Evolutionary conservation across 805 yeast species (phyloP), one percentile per base, ranked within the genome.

Genomic region (Wickerhamiella cacticola): DNA sequence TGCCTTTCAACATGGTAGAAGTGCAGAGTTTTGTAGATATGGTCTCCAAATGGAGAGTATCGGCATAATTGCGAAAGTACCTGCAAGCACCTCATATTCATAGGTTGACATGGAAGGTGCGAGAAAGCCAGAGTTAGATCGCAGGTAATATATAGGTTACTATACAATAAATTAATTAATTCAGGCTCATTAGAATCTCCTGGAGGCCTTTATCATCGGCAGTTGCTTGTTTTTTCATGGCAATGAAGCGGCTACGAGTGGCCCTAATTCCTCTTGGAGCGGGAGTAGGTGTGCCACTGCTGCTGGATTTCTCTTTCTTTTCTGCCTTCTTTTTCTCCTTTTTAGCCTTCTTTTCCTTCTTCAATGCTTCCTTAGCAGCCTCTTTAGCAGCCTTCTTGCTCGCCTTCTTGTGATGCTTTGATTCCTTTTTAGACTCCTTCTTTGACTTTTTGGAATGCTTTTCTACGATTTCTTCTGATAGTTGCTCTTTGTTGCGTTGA

Each of bases 161-260:
- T 31, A 31, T 31, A 15, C 16, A 31, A 31, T 31, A 31, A 31
- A 31, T 31, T 31, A 31, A 31, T 31, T 31, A 31, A 15, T 31
- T 28, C 45, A 43, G 10, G 16, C 46, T 43, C 96, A 89, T 89
- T 61, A 89, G 84, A 50, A 89, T 89, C 65, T 89, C 97, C 56
- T 84, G 86, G 52, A 89, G 71, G 12, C 95, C 87, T 62, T 85
- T 79, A 2, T 82, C 74, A 61, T 89, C 97, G 79, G 82, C 76
- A 0, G 88, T 86, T 1, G 96, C 89, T 9, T 94, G 92, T 57
- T 92, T 74, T 62, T 89, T 89, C 63, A 87, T 95, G 55, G 74
- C 80, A 48, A 89, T 88, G 80, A 86, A 88, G 63, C 76, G 80
- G 19, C 94, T 79, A 62, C 97, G 75, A 3, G 82, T 82, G 1